phyloP scores from a whole-genome alignment of 768 basidiomycete genomes.

The Leucocoprinus sp. region DNA sequence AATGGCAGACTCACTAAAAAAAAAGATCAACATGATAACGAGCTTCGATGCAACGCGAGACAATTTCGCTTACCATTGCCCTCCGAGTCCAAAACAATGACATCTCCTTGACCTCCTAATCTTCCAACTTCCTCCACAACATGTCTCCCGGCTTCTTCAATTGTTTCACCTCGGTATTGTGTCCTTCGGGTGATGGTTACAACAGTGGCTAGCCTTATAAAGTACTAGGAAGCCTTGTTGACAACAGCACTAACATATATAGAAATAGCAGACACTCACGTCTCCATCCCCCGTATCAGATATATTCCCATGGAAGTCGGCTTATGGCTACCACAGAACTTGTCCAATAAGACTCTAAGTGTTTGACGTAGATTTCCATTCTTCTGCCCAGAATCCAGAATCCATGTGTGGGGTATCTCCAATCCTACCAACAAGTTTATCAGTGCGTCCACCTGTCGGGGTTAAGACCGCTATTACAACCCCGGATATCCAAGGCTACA shows the following conservation, averaged over 20 bases:
- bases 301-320: slow-evolving; percentile 54
- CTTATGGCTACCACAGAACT: background rate
- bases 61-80: slow-evolving; percentile 49
- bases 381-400: slow-evolving; percentile 77
- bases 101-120: slow-evolving; percentile 63
- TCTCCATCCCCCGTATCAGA: slow-evolving; percentile 85
- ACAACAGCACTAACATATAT: background rate
- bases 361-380: slow-evolving; percentile 39
- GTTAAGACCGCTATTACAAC: slow-evolving; percentile 68
- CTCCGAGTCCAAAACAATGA: slow-evolving; percentile 61
- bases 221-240: slow-evolving; percentile 41
- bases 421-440: slow-evolving; percentile 77
- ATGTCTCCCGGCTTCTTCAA: slow-evolving; percentile 43
- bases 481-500: slow-evolving; percentile 66
- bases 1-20: slow-evolving; percentile 54
- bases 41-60: too few relatives aligned
- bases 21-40: too few relatives aligned
- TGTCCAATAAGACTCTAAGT: slow-evolving; percentile 6
- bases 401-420: slow-evolving; percentile 79
- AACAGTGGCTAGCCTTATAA: slow-evolving; percentile 63
- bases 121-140: slow-evolving; percentile 51
- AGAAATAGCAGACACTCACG: slow-evolving; percentile 30
- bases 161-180: slow-evolving; percentile 46
- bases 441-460: slow-evolving; percentile 76
- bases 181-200: slow-evolving; percentile 61